phyloP scores from a whole-genome alignment of 306 rosid species.

The Medicago arabica region DNA sequence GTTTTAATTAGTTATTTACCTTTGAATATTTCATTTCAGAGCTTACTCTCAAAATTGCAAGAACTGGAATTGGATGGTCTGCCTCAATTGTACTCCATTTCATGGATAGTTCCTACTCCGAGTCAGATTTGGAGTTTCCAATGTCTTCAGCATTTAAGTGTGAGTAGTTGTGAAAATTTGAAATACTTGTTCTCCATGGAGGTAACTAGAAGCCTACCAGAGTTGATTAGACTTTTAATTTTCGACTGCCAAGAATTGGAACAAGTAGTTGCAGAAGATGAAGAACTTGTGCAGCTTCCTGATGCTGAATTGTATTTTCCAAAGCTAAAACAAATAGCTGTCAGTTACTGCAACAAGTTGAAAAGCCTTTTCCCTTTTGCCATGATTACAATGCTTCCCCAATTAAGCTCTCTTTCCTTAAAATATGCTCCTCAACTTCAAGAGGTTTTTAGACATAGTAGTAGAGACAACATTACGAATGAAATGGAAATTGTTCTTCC shows the following conservation, averaged over 20 bases:
- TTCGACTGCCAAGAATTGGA: neutral
- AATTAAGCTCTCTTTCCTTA: neutral
- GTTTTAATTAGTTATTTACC: neutral
- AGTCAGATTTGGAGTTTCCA: neutral
- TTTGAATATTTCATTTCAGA: neutral
- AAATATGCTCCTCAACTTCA: neutral
- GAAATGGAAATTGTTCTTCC: neutral
- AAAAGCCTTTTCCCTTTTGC: constrained; percentile 3
- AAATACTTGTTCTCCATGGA: neutral
- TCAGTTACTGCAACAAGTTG: neutral
- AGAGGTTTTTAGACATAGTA: neutral
- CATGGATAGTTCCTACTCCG: no score
- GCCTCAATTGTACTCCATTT: no score
- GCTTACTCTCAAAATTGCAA: no score
- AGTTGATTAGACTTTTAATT: neutral
- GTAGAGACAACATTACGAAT: neutral
- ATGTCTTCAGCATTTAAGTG: neutral
- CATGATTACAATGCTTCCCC: constrained; percentile 17
- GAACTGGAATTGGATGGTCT: no score
- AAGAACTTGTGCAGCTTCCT: neutral
- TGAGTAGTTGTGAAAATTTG: neutral
- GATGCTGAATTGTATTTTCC: neutral
- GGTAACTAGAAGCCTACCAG: neutral
- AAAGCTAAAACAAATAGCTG: neutral
- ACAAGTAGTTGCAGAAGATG: neutral